These are phyloP conservation scores for Cladosporium sp. DNA, from an alignment of 2,329 filamentous ascomycete genomes.

Conservation along the genomic window DNA sequence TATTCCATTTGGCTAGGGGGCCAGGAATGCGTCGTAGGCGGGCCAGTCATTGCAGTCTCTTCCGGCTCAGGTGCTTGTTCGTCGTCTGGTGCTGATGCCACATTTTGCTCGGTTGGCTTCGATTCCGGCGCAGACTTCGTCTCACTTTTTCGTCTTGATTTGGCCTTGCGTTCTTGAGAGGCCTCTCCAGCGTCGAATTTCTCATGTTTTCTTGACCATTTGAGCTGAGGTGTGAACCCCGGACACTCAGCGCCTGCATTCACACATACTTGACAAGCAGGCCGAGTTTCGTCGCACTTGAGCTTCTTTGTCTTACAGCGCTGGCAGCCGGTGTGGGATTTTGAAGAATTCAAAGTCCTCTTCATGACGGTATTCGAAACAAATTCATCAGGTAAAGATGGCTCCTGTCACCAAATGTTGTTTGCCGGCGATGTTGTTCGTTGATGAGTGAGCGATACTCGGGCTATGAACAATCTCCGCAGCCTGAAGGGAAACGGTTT, in stretches of 20 bases:
- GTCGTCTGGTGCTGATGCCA: not conserved
- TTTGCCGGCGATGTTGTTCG: no score
- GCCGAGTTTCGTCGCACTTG: conserved; percentile 44
- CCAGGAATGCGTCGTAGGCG: not conserved
- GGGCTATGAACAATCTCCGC: no score
- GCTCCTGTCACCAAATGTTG: no score
- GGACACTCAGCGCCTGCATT: conserved; percentile 42
- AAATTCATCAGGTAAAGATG: no score
- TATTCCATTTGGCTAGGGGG: conserved; percentile 2
- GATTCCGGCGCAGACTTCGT: not conserved
- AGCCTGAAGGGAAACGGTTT: no score
- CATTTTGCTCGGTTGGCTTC: not conserved
- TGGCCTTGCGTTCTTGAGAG: conserved; percentile 2
- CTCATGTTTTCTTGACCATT: conserved; percentile 49
- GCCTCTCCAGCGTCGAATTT: conserved; percentile 34
- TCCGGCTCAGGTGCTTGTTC: not conserved
- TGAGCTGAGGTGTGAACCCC: conserved; percentile 44
- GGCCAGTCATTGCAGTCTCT: not conserved
- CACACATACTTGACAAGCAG: conserved; percentile 41
- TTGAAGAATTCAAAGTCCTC: conserved; percentile 27
- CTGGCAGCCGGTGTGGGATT: conserved; percentile 25
- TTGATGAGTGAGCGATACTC: no score
- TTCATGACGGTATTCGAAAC: not conserved
- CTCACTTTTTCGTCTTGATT: conserved; percentile 3
- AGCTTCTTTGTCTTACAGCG: conserved; percentile 14